Evolutionary conservation across 805 yeast genomes (phyloP), one percentile per base, ranked within the genome.

Genomic region (Metschnikowia similis): DNA sequence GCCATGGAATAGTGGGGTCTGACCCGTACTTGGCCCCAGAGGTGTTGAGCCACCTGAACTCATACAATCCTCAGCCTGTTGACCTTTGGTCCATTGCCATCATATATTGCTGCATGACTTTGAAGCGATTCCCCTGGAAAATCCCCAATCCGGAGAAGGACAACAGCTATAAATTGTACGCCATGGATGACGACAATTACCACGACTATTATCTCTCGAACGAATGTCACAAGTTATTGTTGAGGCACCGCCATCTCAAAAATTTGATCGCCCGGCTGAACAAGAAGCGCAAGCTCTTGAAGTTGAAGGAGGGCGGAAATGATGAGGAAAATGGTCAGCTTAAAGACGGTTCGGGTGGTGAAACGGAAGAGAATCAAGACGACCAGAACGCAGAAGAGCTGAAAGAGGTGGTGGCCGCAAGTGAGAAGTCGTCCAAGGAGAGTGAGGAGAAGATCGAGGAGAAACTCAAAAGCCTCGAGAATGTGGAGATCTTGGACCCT

Each of bases 21-120:
- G 96, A 87, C 67, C 96, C 96, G 9, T 87, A 87, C 64, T 74
- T 87, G 58, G 94, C 94, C 0, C 95, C 96, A 0, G 96, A 87
- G 66, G 91, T 86, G 14, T 71, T 64, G 48, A 56, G 85, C 47
- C 76, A 77, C 30, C 70, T 70, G 52, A 71, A 70, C 54, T 70
- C 74, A 46, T 87, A 86, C 63, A 89, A 87, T 64, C 91, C 95
- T 9, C 83, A 83, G 63, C 80, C 81, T 35, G 90, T 85, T 29
- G 96, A 87, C 67, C 77, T 87, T 31, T 87, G 96, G 96, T 86
- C 94, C 6, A 74, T 86, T 42, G 95, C 89, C 17, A 87, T 87
- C 34, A 87, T 87, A 28, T 87, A 84, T 62, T 87, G 96, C 67
- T 87, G 95, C 69, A 87, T 87, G 92, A 85, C 89, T 56, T 71